Evolutionary conservation across 1,284 basidiomycete genomes (phyloP).

Genomic region (Earliella scabrosa): DNA sequence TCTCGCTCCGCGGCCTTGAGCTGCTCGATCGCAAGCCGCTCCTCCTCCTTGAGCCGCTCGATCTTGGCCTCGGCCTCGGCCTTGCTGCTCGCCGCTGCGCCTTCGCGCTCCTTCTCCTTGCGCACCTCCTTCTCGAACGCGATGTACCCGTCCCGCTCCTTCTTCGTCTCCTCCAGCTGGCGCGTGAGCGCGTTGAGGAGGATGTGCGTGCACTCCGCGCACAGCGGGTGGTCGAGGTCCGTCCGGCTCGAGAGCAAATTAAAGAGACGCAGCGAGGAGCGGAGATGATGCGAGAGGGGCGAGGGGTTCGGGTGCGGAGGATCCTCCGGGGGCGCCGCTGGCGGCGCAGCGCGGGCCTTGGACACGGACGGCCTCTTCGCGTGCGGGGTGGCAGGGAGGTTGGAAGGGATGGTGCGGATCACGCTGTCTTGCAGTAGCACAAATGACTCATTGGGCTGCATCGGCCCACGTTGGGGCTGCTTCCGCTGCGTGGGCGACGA

Average conservation of each 20-base stretch:
- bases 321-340: conserved; percentile 35
- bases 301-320: conserved; percentile 63
- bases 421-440: conserved; percentile 87
- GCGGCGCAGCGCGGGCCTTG: conserved; percentile 31
- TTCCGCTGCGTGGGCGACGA: conserved; percentile 57
- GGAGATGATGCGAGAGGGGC: conserved; percentile 79
- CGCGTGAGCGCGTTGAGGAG: conserved; percentile 79
- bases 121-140: conserved; percentile 88
- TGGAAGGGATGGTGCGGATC: conserved; percentile 64
- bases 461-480: conserved; percentile 53
- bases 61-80: conserved; percentile 75
- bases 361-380: conserved; percentile 45
- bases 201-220: conserved; percentile 90
- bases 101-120: conserved; percentile 72
- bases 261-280: conserved; percentile 76
- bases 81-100: conserved; percentile 53
- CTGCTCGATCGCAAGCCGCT: conserved; percentile 72
- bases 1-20: conserved; percentile 77
- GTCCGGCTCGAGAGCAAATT: conserved; percentile 80
- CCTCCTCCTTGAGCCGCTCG: conserved; percentile 76
- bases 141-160: conserved; percentile 91
- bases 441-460: conserved; percentile 81
- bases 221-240: conserved; percentile 93
- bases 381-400: conserved; percentile 40
- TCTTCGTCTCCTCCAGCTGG: conserved; percentile 88